phyloP scores from a whole-genome alignment of 2,329 filamentous ascomycete genomes.

The Neoarthrinium moseri region DNA sequence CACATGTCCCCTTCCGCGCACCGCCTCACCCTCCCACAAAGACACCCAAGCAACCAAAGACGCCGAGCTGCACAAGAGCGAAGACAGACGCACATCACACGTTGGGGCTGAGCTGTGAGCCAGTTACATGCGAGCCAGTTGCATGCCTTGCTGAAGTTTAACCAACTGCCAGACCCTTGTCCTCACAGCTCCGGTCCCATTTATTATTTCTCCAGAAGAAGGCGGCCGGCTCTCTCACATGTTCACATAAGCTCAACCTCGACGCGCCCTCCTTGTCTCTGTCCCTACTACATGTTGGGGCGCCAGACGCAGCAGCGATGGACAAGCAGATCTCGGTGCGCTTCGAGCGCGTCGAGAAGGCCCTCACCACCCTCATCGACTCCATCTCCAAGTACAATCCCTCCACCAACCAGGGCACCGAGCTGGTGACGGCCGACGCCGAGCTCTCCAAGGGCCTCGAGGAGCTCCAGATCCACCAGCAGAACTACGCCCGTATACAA shows the following conservation, averaged over 20 bases:
- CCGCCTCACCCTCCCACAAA: too few species aligned
- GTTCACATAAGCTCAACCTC: too few species aligned
- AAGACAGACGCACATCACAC: too few species aligned
- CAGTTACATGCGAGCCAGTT: too few species aligned
- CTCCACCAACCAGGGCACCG: conserved; percentile 62
- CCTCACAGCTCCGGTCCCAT: neutral
- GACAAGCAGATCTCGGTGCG: conserved; percentile 60
- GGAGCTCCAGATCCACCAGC: conserved; percentile 71
- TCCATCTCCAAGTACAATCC: conserved; percentile 83
- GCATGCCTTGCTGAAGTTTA: neutral
- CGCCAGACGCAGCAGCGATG: conserved; percentile 36
- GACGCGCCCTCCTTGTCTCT: neutral
- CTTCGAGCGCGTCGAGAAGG: conserved; percentile 66
- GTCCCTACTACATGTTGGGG: too few species aligned
- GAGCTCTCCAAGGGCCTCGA: conserved; percentile 66
- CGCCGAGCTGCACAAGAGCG: neutral
- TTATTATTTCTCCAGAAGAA: too few species aligned
- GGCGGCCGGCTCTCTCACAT: too few species aligned
- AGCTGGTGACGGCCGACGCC: conserved; percentile 69
- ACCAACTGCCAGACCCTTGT: neutral
- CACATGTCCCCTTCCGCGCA: neutral
- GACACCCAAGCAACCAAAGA: neutral
- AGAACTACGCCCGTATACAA: conserved; percentile 68
- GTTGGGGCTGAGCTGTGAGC: too few species aligned
- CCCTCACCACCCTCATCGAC: conserved; percentile 69